Base-by-base conservation (phyloP, 2,329 filamentous ascomycete species). In the Monilinia polystroma region DNA sequence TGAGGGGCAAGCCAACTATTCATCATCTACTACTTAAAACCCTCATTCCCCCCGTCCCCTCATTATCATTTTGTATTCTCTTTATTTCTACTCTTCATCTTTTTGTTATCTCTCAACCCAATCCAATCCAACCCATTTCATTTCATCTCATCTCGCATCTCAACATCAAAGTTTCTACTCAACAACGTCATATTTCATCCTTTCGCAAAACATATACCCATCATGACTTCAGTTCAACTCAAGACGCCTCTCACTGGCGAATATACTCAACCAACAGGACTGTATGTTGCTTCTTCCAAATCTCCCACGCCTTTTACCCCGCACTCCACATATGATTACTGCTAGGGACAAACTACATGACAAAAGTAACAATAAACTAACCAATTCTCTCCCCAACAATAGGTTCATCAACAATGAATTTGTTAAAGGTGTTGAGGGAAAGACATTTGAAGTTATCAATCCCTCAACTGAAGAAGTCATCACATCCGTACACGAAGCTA, bases 401-500 rank as follows among this genome's bases (percentile, higher is more conserved):
- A 77, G 76, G 53, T 77, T 92, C 85, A 95, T 96, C 85, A 93
- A 95, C 86, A 93, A 94, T 80, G 90, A 97, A 80, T 97, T 89
- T 81, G 87, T 96, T 71, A 87, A 90, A 79, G 84, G 87, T 77
- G 88, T 90, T 70, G 91, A 96, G 74, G 93, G 93, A 82, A 90
- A 92, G 85, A 93, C 89, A 73, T 95, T 97, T 77, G 92, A 97
- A 81, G 90, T 93, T 79, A 89, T 95, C 84, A 96, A 96, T 85
- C 93, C 93, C 68, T 76, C 89, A 71, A 92, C 87, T 72, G 93
- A 97, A 80, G 88, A 93, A 80, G 87, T 92, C 76, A 96, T 96
- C 82, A 86, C 84, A 83, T 88, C 88, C 66, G 91, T 97, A 74
- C 82, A 87, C 77, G 93, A 96, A 81, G 93, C 89, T 76, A 91